Conservation (phyloP, 2,329 filamentous ascomycete genomes). For the Stemphylium beticola region DNA sequence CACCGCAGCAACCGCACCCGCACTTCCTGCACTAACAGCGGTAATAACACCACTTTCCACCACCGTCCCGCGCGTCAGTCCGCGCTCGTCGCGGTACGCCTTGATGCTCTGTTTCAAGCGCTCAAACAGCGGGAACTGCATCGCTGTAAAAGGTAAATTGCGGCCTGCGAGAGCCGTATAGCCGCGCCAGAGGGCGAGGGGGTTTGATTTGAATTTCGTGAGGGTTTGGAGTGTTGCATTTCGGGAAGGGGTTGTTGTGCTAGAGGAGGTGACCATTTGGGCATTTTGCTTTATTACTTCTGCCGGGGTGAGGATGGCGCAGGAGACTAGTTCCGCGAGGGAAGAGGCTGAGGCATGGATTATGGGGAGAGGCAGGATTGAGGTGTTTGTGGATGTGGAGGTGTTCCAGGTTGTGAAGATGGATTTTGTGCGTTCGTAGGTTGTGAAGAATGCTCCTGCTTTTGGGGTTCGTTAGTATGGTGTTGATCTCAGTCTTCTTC, state of each 20-base stretch:
- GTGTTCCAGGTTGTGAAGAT: conserved; percentile 61
- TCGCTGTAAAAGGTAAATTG: conserved; percentile 84
- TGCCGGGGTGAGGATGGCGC: conserved; percentile 83
- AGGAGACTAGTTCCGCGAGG: conserved; percentile 81
- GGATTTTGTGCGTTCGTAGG: conserved; percentile 79
- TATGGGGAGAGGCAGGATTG: conserved; percentile 67
- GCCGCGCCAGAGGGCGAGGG: conserved; percentile 66
- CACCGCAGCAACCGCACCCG: conserved; percentile 76
- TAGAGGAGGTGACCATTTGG: conserved; percentile 69
- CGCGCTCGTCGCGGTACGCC: conserved; percentile 50
- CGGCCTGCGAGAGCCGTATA: conserved; percentile 82
- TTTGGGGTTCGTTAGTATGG: conserved; percentile 6
- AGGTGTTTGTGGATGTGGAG: conserved; percentile 32
- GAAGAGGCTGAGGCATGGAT: conserved; percentile 77
- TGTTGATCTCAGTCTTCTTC: background rate
- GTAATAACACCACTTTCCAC: conserved; percentile 74
- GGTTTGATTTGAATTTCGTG: conserved; percentile 62
- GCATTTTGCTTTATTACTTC: conserved; percentile 95
- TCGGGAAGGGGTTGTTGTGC: conserved; percentile 14
- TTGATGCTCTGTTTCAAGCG: conserved; percentile 64
- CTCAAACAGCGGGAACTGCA: conserved; percentile 91
- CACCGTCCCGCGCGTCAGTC: conserved; percentile 53
- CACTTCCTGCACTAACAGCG: conserved; percentile 73
- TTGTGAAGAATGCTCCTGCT: conserved; percentile 89
- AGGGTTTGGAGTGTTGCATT: conserved; percentile 65